Percentiles rank a stretch among this genome's conserved stretches.
These are phyloP conservation scores for Mediolabrus comicus DNA, from an alignment of 108 stramenopile genomes.

Conservation along the genomic window DNA sequence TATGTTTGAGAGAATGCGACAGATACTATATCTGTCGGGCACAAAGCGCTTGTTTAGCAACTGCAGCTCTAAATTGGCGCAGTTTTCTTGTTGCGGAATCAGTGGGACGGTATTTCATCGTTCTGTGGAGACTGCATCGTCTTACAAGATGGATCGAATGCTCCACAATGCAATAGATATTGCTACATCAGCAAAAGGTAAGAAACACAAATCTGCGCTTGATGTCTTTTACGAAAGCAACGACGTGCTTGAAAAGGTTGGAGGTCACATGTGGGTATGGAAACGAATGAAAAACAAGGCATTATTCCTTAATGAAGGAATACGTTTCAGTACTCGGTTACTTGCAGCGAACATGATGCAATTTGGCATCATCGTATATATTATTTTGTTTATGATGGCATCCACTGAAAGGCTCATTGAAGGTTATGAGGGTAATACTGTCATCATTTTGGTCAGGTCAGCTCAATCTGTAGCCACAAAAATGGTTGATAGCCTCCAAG, in stretches of 20 bases:
- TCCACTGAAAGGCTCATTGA: neutral
- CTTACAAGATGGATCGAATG: neutral
- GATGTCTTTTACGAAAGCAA: neutral
- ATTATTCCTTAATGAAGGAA: constrained; percentile 5
- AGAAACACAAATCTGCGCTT: neutral
- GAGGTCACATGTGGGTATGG: constrained; percentile 9
- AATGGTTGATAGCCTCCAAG: neutral
- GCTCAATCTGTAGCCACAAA: neutral
- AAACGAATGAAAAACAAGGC: neutral
- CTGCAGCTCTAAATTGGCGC: neutral
- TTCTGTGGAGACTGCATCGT: neutral
- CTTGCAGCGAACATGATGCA: constrained; percentile 8
- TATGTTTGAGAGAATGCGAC: neutral
- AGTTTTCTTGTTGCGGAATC: neutral
- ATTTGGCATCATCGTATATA: neutral
- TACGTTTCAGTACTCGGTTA: neutral
- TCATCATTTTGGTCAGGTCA: neutral
- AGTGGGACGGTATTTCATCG: neutral
- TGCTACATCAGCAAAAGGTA: neutral
- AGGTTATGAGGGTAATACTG: neutral
- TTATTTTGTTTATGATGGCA: neutral
- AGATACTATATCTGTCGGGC: neutral
- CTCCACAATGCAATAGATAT: neutral
- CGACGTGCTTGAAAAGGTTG: neutral
- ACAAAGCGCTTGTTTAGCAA: neutral